Evolutionary conservation across 2,329 filamentous ascomycete species (phyloP).

Genomic region (Aspergillus floridensis): DNA sequence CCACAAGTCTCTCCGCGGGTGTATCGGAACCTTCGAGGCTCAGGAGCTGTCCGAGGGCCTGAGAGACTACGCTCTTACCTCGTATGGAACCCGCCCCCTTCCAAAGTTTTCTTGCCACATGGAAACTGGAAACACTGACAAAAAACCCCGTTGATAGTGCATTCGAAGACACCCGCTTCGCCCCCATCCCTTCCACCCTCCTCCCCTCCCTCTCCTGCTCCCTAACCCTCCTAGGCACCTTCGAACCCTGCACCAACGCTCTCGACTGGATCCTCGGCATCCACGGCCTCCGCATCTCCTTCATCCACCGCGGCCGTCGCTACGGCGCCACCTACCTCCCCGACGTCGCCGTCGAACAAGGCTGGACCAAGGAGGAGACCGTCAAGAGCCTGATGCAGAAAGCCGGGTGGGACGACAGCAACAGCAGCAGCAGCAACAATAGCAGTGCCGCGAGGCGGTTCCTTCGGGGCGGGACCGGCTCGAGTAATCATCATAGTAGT

Average conservation of each 20-base stretch:
- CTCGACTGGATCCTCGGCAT: slow-evolving; percentile 84
- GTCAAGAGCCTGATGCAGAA: slow-evolving; percentile 88
- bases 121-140: neutral
- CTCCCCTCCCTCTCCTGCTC: slow-evolving; percentile 51
- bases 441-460: slow-evolving; percentile 36
- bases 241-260: slow-evolving; percentile 69
- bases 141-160: slow-evolving; percentile 45
- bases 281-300: slow-evolving; percentile 85
- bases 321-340: slow-evolving; percentile 90
- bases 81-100: no score
- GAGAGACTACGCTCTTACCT: slow-evolving; percentile 76
- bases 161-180: slow-evolving; percentile 63
- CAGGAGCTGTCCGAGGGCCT: slow-evolving; percentile 72
- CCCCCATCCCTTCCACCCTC: slow-evolving; percentile 54
- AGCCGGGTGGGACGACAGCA: slow-evolving; percentile 75
- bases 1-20: slow-evolving; percentile 74
- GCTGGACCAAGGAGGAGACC: slow-evolving; percentile 92
- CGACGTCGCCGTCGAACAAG: slow-evolving; percentile 86
- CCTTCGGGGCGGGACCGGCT: slow-evolving; percentile 26
- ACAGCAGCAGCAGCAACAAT: slow-evolving; percentile 27
- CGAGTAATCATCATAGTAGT: slow-evolving; percentile 22
- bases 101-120: no score
- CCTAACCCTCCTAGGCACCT: slow-evolving; percentile 81
- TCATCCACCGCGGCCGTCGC: slow-evolving; percentile 68
- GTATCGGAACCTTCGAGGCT: slow-evolving; percentile 90